A percentile compares a stretch with the other conserved stretches of the same genome.
Evolutionary conservation across 1,139 yeast genomes (phyloP).

Genomic region (Nematodospora anomalae): DNA sequence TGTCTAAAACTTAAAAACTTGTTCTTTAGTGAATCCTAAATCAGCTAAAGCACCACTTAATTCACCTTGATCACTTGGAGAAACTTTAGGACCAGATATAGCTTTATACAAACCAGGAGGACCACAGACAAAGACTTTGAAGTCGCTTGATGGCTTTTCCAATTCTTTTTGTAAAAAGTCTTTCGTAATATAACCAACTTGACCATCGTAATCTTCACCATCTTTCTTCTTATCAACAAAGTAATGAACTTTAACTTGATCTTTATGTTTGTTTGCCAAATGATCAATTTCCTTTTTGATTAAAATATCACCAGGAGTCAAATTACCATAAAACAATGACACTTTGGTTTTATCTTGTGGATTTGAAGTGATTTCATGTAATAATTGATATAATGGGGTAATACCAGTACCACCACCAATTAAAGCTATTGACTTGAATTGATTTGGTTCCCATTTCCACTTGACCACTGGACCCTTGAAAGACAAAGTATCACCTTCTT

Average conservation of each 20-base stretch:
- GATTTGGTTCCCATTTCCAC: conserved; percentile 90
- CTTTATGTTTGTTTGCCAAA: conserved; percentile 57
- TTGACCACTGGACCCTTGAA: conserved; percentile 95
- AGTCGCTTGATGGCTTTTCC: conserved; percentile 63
- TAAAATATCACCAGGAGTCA: conserved; percentile 74
- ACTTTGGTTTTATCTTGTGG: conserved; percentile 79
- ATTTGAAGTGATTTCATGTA: conserved; percentile 73
- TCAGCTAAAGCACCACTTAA: conserved; percentile 84
- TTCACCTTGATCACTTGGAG: conserved; percentile 95
- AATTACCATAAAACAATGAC: conserved; percentile 73
- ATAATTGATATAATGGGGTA: conserved; percentile 91
- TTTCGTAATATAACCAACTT: conserved; percentile 77
- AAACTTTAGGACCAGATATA: conserved; percentile 74
- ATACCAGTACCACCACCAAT: conserved; percentile 97
- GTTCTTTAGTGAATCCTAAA: conserved; percentile 82
- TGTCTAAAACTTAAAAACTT: conserved; percentile 86
- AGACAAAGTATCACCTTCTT: conserved; percentile 76
- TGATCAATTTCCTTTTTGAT: conserved; percentile 77
- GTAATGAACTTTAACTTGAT: conserved; percentile 71
- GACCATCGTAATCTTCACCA: conserved; percentile 69
- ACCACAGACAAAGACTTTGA: conserved; percentile 85
- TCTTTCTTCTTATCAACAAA: conserved; percentile 67
- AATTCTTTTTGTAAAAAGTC: conserved; percentile 68
- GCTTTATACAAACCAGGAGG: conserved; percentile 63
- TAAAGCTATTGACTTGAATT: conserved; percentile 75